Conservation (phyloP, 306 rosid genomes). For the Prunus mongolica region DNA sequence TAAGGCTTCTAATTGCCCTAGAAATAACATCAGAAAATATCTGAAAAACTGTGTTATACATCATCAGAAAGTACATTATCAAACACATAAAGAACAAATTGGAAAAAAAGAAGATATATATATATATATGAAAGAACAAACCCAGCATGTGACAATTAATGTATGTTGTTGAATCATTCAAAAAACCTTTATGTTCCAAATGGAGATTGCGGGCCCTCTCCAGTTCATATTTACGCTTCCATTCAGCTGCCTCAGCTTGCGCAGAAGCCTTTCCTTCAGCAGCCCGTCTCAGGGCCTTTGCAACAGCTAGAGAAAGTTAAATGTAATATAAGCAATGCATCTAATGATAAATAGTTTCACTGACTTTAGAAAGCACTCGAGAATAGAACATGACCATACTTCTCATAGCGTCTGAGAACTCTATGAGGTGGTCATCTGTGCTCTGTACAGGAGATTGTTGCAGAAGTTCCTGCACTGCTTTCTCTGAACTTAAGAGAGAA, state of each 20-base stretch:
- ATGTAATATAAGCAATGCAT: conserved; percentile 38
- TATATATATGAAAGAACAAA: background rate
- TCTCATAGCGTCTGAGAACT: conserved; percentile 96
- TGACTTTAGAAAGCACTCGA: conserved; percentile 2
- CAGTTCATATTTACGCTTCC: conserved; percentile 91
- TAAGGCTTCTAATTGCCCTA: background rate
- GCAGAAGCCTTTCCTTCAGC: conserved; percentile 95
- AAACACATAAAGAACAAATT: conserved; percentile 1
- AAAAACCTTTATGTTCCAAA: conserved; percentile 60
- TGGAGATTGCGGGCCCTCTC: conserved; percentile 69
- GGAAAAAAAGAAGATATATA: background rate
- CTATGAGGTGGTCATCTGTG: conserved; percentile 83
- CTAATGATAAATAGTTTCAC: conserved; percentile 18
- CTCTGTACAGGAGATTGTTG: conserved; percentile 58
- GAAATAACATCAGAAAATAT: background rate
- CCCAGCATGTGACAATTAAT: background rate
- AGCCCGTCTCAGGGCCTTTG: conserved; percentile 81
- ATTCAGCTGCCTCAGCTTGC: conserved; percentile 93
- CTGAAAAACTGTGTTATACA: background rate
- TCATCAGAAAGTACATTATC: background rate
- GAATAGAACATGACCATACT: conserved; percentile 50
- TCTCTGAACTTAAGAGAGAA: conserved; percentile 66
- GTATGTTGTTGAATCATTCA: conserved; percentile 8
- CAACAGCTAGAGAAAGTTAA: conserved; percentile 67
- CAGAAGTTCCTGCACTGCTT: conserved; percentile 76